Conservation (phyloP, 2,329 filamentous ascomycete genomes). For the Metarhizium sp. region DNA sequence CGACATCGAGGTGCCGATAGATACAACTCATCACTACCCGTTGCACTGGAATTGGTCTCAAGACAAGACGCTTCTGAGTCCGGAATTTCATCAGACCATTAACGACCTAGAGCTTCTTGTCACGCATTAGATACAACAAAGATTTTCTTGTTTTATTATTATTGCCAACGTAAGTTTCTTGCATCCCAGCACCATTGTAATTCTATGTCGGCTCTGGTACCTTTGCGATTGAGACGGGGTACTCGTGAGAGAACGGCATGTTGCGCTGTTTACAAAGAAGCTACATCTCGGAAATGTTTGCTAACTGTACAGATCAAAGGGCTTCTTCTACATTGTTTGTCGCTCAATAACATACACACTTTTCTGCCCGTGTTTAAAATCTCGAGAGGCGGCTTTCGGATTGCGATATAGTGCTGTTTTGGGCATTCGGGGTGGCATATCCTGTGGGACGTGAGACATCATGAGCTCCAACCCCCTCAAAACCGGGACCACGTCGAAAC, state of each 20-base stretch:
- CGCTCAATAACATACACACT: neutral
- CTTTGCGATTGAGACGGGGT: neutral
- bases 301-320: neutral
- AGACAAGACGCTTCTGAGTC: neutral
- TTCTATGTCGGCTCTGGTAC: too few relatives aligned
- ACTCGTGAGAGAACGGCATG: neutral
- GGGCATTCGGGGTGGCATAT: neutral
- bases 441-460: constrained; percentile 12
- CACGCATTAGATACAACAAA: constrained; percentile 19
- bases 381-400: neutral
- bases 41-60: neutral
- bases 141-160: constrained; percentile 10
- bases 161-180: neutral
- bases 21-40: neutral
- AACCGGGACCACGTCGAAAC: constrained; percentile 39
- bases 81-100: neutral
- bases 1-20: constrained; percentile 12
- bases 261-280: too few relatives aligned
- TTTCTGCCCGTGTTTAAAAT: neutral
- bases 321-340: neutral
- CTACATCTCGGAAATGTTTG: neutral
- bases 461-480: constrained; percentile 47
- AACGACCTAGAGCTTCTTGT: constrained; percentile 19
- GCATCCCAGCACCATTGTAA: neutral
- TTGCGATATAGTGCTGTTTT: constrained; percentile 5